Conservation (phyloP, 2,329 filamentous ascomycete genomes). For the Colletotrichum shisoi region DNA sequence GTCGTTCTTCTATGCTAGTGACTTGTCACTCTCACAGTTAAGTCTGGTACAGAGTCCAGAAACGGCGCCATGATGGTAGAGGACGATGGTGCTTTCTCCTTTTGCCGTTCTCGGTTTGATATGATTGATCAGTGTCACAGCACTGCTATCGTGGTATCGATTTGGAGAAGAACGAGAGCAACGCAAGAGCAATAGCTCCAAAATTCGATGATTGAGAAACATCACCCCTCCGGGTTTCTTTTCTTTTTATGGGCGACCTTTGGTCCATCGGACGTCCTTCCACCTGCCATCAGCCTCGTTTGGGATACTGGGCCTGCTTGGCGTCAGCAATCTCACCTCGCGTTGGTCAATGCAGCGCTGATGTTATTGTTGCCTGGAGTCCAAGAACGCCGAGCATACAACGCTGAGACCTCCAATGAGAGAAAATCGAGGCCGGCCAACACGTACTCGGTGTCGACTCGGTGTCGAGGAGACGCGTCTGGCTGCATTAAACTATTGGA, state of each 20-base stretch:
- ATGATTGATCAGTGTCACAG: accelerated
- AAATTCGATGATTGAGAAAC: neutral
- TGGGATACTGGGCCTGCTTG: neutral
- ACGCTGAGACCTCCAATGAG: neutral
- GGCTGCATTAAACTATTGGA: constrained; percentile 9
- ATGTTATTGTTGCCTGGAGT: neutral
- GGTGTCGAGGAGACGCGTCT: too few species aligned
- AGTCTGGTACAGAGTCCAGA: neutral
- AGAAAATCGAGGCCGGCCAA: too few species aligned
- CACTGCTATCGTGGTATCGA: too few species aligned
- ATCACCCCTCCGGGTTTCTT: neutral
- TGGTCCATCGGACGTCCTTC: too few species aligned
- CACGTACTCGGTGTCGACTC: too few species aligned
- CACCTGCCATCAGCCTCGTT: neutral
- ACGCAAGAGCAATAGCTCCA: too few species aligned
- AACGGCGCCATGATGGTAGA: constrained; percentile 6
- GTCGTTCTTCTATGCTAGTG: too few species aligned
- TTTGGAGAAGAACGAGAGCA: neutral
- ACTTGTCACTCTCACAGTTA: neutral
- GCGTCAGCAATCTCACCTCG: neutral
- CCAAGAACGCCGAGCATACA: neutral
- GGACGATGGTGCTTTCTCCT: too few species aligned
- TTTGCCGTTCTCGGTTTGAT: neutral
- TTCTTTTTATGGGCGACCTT: neutral
- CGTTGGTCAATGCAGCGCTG: neutral